Evolutionary conservation across 495 filamentous ascomycete genomes (phyloP), one percentile per base, ranked within the genome.

Genomic region (Penicilliopsis zonata): DNA sequence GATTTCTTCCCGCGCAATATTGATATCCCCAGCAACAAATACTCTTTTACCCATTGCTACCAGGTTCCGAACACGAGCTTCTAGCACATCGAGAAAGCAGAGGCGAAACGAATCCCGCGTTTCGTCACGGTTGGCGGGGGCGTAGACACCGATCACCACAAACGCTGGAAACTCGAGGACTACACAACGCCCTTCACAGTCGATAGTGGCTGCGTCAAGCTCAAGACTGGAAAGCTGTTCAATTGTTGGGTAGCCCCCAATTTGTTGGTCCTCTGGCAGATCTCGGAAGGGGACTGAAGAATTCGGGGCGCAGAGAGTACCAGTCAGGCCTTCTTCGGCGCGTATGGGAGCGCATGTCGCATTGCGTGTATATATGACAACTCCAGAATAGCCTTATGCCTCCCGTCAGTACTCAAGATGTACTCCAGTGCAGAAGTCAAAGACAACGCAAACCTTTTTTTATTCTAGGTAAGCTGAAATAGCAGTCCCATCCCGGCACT

Each of bases 111-210:
- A 74, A 39, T 86, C 80, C 15, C 90, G 68, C n/a, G 70, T 72
- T 33, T 86, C 81, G 43, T 94, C 87, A 35, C 83, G 71, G 45
- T 80, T 80, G 7, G 90, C 90, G 12, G 90, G 90, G 42, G 77
- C 80, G 52, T 98, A 96, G 10, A 84, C 69, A 9, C 88, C 90
- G 25, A 98, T 75, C 2, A 98, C 65, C 13, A 98, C 82, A 45
- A 98, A 96, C 9, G 86, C 88, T 1, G 86, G 85, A 44, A 98
- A 95, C 46, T 98, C 90, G 2, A 98, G 67, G n/a, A 94, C 63
- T 4, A 95, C 74, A 44, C 85, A 87, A 23, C 90, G 77, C 4
- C 90, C 90, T 68, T 96, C 88, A 0, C 83, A 86, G 48, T 96
- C 88, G 14, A 96, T 72, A 0, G 63, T 63, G 14, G 63, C 51